Evolutionary conservation across 1,284 basidiomycete genomes (phyloP).

Genomic region (Trametes polyzona): DNA sequence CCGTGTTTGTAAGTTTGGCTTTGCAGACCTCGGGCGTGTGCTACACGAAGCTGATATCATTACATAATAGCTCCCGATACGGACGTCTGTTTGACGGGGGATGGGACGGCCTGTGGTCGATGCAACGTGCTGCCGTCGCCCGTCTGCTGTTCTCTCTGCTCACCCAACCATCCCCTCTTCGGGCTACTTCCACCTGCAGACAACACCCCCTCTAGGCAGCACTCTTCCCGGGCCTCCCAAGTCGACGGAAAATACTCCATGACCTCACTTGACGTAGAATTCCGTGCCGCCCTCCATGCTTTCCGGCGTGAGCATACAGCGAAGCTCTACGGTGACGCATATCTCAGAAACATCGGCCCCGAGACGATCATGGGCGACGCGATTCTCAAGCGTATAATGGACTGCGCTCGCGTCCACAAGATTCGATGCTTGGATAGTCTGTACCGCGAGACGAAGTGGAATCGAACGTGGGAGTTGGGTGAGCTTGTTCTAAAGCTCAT

Average conservation of each 20-base stretch:
- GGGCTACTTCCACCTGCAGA: not conserved
- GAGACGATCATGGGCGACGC: not conserved
- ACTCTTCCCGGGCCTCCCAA: not conserved
- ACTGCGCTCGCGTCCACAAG: conserved; percentile 7
- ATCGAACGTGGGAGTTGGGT: not conserved
- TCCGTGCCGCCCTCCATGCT: not conserved
- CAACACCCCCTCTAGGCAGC: not conserved
- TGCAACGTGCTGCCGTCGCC: not conserved
- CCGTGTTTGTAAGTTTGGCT: not conserved
- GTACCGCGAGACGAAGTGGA: conserved; percentile 14
- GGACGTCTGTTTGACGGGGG: not conserved
- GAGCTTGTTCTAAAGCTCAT: not conserved
- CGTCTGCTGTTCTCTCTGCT: conserved; percentile 10
- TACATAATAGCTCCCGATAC: conserved; percentile 1
- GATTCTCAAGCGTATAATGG: not conserved
- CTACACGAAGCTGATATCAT: not conserved
- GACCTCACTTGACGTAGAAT: not conserved
- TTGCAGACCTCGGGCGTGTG: too few relatives aligned
- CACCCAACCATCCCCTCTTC: not conserved
- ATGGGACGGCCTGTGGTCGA: not conserved
- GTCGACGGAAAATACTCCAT: not conserved
- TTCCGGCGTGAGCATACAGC: not conserved
- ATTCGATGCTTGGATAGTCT: not conserved
- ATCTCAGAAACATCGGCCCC: not conserved
- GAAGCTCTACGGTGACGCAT: not conserved